Evolutionary conservation across 768 basidiomycete genomes (phyloP).

Genomic region (Tulasnella sp.): DNA sequence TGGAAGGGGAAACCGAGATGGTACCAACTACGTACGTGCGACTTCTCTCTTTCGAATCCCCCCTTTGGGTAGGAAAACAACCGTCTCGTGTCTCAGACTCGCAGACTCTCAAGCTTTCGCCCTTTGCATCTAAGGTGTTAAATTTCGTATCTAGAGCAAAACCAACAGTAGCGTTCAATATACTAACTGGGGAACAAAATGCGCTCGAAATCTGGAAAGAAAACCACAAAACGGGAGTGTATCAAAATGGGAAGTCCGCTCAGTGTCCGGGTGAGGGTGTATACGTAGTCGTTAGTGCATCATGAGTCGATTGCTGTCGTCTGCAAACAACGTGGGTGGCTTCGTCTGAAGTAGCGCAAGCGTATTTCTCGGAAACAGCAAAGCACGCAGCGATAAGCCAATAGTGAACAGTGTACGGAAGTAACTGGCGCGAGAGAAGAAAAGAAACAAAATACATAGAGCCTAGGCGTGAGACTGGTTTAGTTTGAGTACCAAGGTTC

Average conservation of each 20-base stretch:
- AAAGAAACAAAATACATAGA: neutral
- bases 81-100: neutral
- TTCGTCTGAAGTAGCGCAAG: neutral
- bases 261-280: neutral
- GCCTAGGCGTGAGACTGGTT: neutral
- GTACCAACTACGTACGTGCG: neutral
- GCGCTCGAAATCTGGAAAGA: neutral
- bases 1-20: neutral
- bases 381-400: neutral
- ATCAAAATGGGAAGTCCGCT: neutral
- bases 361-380: neutral
- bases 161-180: neutral
- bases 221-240: neutral
- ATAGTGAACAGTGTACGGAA: neutral
- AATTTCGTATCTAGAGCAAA: neutral
- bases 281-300: neutral
- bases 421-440: neutral
- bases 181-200: neutral
- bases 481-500: conserved; percentile 20
- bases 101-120: neutral
- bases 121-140: neutral
- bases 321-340: neutral
- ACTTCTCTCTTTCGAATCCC: neutral
- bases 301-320: neutral
- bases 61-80: neutral